phyloP scores from a whole-genome alignment of 345 rosid genomes.

The Salix exigua region DNA sequence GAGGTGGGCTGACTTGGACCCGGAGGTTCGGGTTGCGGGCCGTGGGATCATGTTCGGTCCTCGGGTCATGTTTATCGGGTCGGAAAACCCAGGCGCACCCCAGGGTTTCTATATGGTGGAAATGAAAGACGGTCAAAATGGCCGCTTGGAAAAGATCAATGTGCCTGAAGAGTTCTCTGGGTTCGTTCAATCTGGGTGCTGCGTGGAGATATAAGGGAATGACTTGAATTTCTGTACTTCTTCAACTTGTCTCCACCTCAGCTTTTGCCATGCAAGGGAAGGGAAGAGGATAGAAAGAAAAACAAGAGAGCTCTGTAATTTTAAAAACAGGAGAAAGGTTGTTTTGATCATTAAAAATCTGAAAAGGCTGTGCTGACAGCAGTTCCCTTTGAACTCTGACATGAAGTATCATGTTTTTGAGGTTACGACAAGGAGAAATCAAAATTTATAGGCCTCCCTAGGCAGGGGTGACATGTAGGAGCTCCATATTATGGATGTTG shows the following conservation, averaged over 20 bases:
- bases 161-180: conserved; percentile 47
- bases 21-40: conserved; percentile 28
- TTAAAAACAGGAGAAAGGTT: too few relatives aligned
- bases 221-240: neutral
- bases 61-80: conserved; percentile 41
- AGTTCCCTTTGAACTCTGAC: too few relatives aligned
- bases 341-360: too few relatives aligned
- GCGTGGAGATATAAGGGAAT: conserved; percentile 36
- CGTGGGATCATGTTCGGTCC: conserved; percentile 37
- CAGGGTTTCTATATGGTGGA: conserved; percentile 36
- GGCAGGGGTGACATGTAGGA: too few relatives aligned
- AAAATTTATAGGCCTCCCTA: too few relatives aligned
- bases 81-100: conserved; percentile 46
- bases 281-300: too few relatives aligned
- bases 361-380: too few relatives aligned
- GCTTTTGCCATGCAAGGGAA: too few relatives aligned
- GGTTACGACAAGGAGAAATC: too few relatives aligned
- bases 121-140: conserved; percentile 23
- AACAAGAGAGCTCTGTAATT: too few relatives aligned
- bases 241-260: too few relatives aligned
- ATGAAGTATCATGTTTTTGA: neutral
- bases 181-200: conserved; percentile 62
- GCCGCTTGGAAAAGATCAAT: conserved; percentile 33
- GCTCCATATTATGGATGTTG: too few relatives aligned
- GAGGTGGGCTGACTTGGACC: conserved; percentile 8